Base-by-base conservation (phyloP, 306 rosid genomes). In the Rosa chinensis region DNA sequence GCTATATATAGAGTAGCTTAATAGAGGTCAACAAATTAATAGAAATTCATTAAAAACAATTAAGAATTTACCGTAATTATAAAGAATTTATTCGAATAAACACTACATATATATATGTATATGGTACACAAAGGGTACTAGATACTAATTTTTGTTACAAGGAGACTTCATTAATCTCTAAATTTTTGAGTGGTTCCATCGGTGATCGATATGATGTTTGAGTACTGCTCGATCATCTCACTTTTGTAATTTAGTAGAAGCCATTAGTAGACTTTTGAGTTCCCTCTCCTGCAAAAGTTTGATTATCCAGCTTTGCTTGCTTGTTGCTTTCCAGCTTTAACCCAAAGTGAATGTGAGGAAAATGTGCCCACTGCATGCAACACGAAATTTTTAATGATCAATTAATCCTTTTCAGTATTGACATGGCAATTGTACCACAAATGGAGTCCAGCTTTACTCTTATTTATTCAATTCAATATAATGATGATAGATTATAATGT, bases 311-410 rank as follows among this genome's bases (percentile, higher is more conserved):
- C 81, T 86, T 95, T 78, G 82, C 89, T 79, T 84, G 82, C 76
- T 86, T 95, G 85, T 84, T 89, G 56, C 90, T 93, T 82, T 95
- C 99, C 82, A 89, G 84, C 90, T 95, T 95, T 83, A 90, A 87
- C 28, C 95, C 98, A 88, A 90, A 95, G 88, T 90, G 94, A 81
- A 95, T 91, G 89, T 90, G 98, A 79, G 99, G 99, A 81, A 92
- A 91, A 93, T 95, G 99, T 83, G 99, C 99, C 99, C 99, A 95
- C 99, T 95, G 93, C 89, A 83, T 58, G 40, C 56, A 59, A 23
- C 69, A 59, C 10, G 28, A 75, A 53, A 58, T 47, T 5, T 55
- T 74, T 55, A 39, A 16, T 53, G 17, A 11, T 61, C 77, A 50
- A 40, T 72, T 50, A n/a, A 52, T 52, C 37, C 43, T 32, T 49